Evolutionary conservation across 352 stramenopile species (phyloP).

Genomic region (Phytophthora megakarya): DNA sequence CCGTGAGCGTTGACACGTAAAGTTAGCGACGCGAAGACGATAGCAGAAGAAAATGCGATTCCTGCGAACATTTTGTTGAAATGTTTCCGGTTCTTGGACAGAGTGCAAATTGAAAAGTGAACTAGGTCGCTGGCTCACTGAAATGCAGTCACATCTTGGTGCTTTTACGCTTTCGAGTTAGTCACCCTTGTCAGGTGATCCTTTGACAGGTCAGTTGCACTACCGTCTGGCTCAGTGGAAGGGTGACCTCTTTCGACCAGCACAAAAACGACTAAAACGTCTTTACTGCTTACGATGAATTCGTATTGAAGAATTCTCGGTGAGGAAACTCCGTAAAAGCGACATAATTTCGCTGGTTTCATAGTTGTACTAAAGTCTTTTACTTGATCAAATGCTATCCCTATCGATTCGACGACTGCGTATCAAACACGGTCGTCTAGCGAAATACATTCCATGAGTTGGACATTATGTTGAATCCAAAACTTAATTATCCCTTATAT

Average conservation of each 20-base stretch:
- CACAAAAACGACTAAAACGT: conserved; percentile 5
- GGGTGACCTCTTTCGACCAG: background rate
- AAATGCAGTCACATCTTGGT: background rate
- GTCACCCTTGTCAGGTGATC: no score
- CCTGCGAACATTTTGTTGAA: conserved; percentile 11
- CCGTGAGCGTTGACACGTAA: conserved; percentile 14
- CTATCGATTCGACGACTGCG: background rate
- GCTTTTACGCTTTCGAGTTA: background rate
- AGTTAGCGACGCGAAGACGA: conserved; percentile 1
- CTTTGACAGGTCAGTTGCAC: background rate
- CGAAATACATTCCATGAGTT: no score
- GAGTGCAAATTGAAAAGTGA: conserved; percentile 12
- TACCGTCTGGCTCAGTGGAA: background rate
- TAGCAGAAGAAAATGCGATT: conserved; percentile 5
- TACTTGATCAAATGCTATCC: background rate
- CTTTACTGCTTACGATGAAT: no score
- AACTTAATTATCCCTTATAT: no score
- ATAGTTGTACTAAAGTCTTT: background rate
- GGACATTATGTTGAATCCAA: no score
- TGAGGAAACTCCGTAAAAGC: conserved; percentile 5
- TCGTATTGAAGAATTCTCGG: background rate
- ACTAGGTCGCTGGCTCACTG: background rate
- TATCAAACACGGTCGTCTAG: background rate
- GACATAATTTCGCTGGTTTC: background rate
- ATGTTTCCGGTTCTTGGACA: background rate